Base-by-base conservation (phyloP, 2,329 filamentous ascomycete species). In the Xenoacremonium recifei region DNA sequence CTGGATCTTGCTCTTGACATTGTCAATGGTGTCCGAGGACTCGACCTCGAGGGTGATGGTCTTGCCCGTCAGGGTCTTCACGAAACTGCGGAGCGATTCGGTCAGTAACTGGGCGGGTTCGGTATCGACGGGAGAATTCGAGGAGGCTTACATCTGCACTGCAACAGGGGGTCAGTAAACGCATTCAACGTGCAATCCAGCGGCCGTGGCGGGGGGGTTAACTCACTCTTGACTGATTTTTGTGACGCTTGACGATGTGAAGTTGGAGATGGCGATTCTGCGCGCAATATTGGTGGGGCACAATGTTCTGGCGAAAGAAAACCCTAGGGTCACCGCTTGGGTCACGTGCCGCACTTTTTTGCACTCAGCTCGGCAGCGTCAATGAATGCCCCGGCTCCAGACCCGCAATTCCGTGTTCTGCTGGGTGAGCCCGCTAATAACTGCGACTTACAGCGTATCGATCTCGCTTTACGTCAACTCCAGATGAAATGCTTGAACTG, bases 21-120 rank as follows among this genome's bases (percentile, higher is more conserved):
- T 97, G 85, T 97, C 92, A 80, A 97, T 97, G 66, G 92, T 96
- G 77, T 97, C 92, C 69, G 84, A 89, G 68, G 90, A 96, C 85
- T 96, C 92, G 72, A 96, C 91, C 86, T 97, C 92, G 67, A 96
- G 87, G 76, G 93, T 97, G 82, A 97, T 96, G 75, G 92, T 97
- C 89, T 97, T 97, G 78, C 93, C 92, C 82, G 92, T 96, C 70
- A 96, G 89, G 83, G 92, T 96, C 87, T 96, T 97, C 79, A 97
- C 92, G 87, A 97, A 97, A 85, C 89, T 95, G 76, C 34, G 33
- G 44, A 48, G 59, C 43, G 47, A 35, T 42, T n/a, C n/a, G n/a
- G 59, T 66, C 50, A 63, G 58, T 64, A 61, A 41, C 33, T 46
- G 45, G 49, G 48, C 40, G 44, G 38, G 42, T 49, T 61, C 47